A percentile compares a stretch with the other conserved stretches of the same genome.
Evolutionary conservation across 352 stramenopile genomes (phyloP).

Genomic region (Hyaloperonospora brassicae): DNA sequence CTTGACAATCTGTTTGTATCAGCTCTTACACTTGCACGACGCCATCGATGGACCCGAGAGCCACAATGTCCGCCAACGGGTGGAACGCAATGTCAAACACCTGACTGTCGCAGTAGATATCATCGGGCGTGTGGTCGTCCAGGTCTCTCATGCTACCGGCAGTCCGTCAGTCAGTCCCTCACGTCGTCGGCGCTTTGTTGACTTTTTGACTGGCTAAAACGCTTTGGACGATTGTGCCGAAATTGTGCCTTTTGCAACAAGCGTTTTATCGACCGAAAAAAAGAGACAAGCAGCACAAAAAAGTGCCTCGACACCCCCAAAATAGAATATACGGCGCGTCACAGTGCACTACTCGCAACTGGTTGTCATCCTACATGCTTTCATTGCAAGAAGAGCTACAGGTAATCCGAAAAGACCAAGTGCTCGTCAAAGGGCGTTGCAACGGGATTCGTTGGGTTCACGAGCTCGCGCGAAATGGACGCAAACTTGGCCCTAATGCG

Average conservation of each 20-base stretch:
- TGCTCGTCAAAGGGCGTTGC: conserved; percentile 50
- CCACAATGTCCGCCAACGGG: conserved; percentile 56
- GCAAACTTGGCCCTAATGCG: conserved; percentile 58
- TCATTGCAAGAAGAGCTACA: conserved; percentile 21
- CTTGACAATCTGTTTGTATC: not conserved
- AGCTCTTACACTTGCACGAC: conserved; percentile 69
- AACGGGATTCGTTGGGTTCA: conserved; percentile 33
- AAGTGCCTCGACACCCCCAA: conserved; percentile 20
- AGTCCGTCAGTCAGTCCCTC: not conserved
- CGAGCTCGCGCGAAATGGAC: conserved; percentile 55
- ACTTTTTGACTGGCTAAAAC: conserved; percentile 13
- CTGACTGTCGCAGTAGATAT: conserved; percentile 65
- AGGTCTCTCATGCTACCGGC: conserved; percentile 40
- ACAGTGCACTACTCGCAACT: conserved; percentile 14
- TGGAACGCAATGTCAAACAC: conserved; percentile 87
- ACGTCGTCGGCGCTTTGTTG: no score
- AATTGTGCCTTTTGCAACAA: no score
- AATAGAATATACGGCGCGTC: not conserved
- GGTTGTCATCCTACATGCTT: conserved; percentile 2
- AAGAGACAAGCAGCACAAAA: conserved; percentile 11
- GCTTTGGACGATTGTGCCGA: conserved; percentile 1
- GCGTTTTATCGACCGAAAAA: no score
- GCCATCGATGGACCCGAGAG: conserved; percentile 63
- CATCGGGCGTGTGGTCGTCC: conserved; percentile 70
- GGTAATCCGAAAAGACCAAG: conserved; percentile 69